Evolutionary conservation across 805 yeast genomes (phyloP).

Genomic region (Candida rishiriensis): DNA sequence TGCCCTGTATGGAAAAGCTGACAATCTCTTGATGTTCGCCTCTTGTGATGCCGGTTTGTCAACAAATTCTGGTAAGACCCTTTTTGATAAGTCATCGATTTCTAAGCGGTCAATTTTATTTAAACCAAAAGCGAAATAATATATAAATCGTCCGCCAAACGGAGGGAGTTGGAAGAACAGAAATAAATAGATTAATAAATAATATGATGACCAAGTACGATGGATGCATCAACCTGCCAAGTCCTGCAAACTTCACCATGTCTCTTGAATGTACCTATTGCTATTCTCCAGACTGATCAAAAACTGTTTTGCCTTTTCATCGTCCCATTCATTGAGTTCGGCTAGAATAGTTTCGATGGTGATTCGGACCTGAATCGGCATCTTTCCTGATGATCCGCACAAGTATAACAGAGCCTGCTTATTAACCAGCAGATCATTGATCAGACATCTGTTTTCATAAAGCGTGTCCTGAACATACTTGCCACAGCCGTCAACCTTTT

Average conservation of each 20-base stretch:
- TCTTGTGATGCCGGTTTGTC: too few relatives aligned
- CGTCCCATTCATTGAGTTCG: conserved; percentile 37
- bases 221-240: not conserved
- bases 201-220: too few relatives aligned
- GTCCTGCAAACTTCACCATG: conserved; percentile 55
- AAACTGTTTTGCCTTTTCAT: conserved; percentile 45
- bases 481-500: conserved; percentile 21
- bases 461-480: conserved; percentile 80
- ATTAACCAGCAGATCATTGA: conserved; percentile 51
- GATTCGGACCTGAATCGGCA: conserved; percentile 81
- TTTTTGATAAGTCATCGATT: not conserved
- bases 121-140: too few relatives aligned
- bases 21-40: not conserved
- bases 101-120: too few relatives aligned
- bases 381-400: conserved; percentile 91
- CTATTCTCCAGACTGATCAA: conserved; percentile 55
- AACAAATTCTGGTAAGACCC: too few relatives aligned
- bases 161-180: too few relatives aligned
- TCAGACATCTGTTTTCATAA: conserved; percentile 42
- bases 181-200: too few relatives aligned
- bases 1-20: not conserved
- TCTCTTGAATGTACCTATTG: conserved; percentile 77
- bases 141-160: too few relatives aligned
- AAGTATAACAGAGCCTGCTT: conserved; percentile 63
- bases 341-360: conserved; percentile 64